A percentile compares a stretch with the other conserved stretches of the same genome.
phyloP scores from a whole-genome alignment of 2,329 filamentous ascomycete genomes.

The Capronia coronata region DNA sequence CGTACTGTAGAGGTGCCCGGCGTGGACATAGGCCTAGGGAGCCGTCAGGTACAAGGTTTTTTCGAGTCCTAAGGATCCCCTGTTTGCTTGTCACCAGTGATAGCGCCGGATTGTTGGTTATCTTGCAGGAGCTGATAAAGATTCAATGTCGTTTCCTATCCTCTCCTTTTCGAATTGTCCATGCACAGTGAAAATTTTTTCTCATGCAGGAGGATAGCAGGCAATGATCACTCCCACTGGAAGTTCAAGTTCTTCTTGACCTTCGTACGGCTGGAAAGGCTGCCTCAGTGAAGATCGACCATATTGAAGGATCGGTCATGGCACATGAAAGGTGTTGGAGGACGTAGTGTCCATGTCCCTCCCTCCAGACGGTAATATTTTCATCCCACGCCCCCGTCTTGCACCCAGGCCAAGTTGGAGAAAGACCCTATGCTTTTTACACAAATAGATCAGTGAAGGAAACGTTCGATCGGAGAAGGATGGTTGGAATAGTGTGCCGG shows the following conservation, averaged over 20 bases:
- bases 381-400: slow-evolving; percentile 1
- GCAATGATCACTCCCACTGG: too few relatives aligned
- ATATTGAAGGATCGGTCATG: not conserved
- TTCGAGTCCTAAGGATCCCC: not conserved
- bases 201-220: not conserved
- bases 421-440: slow-evolving; percentile 5
- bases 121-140: not conserved
- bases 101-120: not conserved
- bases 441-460: slow-evolving; percentile 17
- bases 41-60: not conserved
- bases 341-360: too few relatives aligned
- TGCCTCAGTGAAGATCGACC: not conserved
- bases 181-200: slow-evolving; percentile 1
- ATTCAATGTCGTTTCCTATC: not conserved
- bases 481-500: not conserved
- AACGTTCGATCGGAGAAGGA: not conserved
- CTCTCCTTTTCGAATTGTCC: not conserved
- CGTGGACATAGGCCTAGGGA: not conserved
- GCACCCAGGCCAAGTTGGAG: not conserved
- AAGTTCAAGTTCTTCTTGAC: too few relatives aligned
- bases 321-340: not conserved
- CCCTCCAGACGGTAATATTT: not conserved
- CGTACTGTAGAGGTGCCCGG: not conserved
- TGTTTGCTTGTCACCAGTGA: not conserved
- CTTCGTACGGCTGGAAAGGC: not conserved